These are phyloP conservation scores for Ilyonectria sp. DNA, from an alignment of 2,329 filamentous ascomycete species.

Conservation along the genomic window DNA sequence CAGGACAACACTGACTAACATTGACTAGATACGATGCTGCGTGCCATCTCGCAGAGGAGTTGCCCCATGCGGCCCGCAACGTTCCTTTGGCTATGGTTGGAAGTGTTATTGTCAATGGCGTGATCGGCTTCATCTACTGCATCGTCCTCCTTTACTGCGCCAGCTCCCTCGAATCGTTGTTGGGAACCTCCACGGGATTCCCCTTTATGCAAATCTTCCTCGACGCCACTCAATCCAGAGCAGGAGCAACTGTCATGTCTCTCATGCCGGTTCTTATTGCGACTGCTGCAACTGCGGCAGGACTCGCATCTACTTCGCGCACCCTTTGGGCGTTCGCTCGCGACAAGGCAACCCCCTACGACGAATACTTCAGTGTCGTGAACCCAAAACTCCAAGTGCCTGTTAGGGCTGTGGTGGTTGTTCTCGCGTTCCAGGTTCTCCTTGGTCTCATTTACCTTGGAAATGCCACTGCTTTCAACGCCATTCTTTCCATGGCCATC, in stretches of 20 bases:
- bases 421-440: conserved; percentile 47
- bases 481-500: conserved; percentile 58
- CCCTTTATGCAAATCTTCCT: conserved; percentile 60
- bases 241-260: conserved; percentile 49
- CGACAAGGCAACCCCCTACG: conserved; percentile 55
- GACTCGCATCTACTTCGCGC: conserved; percentile 54
- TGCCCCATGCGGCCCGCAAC: conserved; percentile 52
- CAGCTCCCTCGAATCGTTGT: conserved; percentile 54
- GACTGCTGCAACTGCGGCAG: conserved; percentile 50
- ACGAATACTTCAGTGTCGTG: conserved; percentile 55
- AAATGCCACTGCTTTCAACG: conserved; percentile 59
- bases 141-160: conserved; percentile 61
- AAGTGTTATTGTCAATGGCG: conserved; percentile 57
- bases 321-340: conserved; percentile 58
- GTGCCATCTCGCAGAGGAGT: conserved; percentile 53
- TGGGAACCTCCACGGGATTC: conserved; percentile 58
- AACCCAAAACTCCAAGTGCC: conserved; percentile 52
- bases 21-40: conserved; percentile 52
- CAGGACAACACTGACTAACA: not conserved
- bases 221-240: conserved; percentile 46
- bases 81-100: conserved; percentile 54
- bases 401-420: conserved; percentile 45
- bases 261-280: conserved; percentile 48
- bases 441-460: conserved; percentile 59
- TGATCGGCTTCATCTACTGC: conserved; percentile 60